Evolutionary conservation across 2,329 filamentous ascomycete species (phyloP).

Genomic region (Plectosphaerella cucumerina): DNA sequence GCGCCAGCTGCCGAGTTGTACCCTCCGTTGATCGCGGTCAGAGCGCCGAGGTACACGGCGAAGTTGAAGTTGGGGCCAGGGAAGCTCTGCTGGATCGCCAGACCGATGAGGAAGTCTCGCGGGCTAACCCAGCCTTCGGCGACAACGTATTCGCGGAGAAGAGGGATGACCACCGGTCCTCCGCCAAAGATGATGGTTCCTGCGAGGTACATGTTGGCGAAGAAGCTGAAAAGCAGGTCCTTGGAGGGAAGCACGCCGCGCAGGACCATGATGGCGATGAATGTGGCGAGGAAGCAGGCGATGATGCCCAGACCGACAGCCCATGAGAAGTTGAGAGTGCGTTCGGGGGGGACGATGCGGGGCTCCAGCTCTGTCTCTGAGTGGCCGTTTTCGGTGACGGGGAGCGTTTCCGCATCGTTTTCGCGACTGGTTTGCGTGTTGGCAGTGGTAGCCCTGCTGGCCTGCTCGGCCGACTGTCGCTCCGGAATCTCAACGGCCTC

Average conservation of each 20-base stretch:
- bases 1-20: constrained; percentile 38
- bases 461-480: too few relatives aligned
- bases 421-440: too few relatives aligned
- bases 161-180: constrained; percentile 54
- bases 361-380: constrained; percentile 10
- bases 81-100: constrained; percentile 64
- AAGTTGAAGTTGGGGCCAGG: constrained; percentile 44
- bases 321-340: constrained; percentile 39
- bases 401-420: too few relatives aligned
- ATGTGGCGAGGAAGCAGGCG: constrained; percentile 47
- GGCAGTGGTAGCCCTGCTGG: too few relatives aligned
- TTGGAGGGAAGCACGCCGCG: constrained; percentile 31
- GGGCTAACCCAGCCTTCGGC: constrained; percentile 60
- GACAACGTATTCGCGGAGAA: constrained; percentile 54
- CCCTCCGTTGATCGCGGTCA: constrained; percentile 36
- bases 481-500: constrained; percentile 1
- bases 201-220: constrained; percentile 65
- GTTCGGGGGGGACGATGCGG: constrained; percentile 26
- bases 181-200: constrained; percentile 59
- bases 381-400: neutral
- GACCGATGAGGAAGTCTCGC: constrained; percentile 62
- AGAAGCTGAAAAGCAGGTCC: constrained; percentile 48
- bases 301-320: constrained; percentile 37
- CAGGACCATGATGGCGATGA: constrained; percentile 51
- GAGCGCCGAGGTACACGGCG: constrained; percentile 49